phyloP scores from a whole-genome alignment of 306 rosid species.

The Malus orientalis region DNA sequence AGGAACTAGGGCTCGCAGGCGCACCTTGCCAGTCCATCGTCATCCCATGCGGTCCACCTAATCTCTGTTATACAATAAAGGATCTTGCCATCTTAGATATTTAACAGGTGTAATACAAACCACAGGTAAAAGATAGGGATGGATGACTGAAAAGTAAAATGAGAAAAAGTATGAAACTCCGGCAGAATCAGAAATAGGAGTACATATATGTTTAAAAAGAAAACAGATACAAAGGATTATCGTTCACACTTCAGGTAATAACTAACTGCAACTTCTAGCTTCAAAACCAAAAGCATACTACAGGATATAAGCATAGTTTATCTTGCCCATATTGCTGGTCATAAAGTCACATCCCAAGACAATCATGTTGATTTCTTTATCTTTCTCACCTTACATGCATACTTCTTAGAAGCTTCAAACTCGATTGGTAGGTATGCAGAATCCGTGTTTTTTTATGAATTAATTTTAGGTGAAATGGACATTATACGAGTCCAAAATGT shows the following conservation, averaged over 20 bases:
- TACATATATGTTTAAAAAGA: not conserved
- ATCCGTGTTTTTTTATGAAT: not conserved
- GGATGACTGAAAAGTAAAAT: not conserved
- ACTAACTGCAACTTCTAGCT: not conserved
- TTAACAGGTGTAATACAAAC: not conserved
- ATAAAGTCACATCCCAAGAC: not conserved
- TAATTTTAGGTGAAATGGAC: not conserved
- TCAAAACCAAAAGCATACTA: not conserved
- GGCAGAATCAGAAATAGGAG: not conserved
- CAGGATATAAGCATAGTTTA: not conserved
- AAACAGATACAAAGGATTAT: slow-evolving; percentile 1
- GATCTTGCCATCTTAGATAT: not conserved
- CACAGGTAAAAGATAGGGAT: not conserved
- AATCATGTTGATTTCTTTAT: not conserved
- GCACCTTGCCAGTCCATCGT: slow-evolving; percentile 99
- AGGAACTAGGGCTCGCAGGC: slow-evolving; percentile 92
- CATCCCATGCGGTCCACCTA: slow-evolving; percentile 76
- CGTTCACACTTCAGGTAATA: slow-evolving; percentile 5
- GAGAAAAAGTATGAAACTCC: not conserved
- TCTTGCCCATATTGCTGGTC: not conserved
- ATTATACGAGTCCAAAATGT: not conserved
- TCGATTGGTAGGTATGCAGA: not conserved
- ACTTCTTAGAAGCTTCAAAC: not conserved
- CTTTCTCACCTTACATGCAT: not conserved
- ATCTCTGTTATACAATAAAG: slow-evolving; percentile 45